Conservation (phyloP, 805 yeast genomes). For the Yamadazyma laniorum region DNA sequence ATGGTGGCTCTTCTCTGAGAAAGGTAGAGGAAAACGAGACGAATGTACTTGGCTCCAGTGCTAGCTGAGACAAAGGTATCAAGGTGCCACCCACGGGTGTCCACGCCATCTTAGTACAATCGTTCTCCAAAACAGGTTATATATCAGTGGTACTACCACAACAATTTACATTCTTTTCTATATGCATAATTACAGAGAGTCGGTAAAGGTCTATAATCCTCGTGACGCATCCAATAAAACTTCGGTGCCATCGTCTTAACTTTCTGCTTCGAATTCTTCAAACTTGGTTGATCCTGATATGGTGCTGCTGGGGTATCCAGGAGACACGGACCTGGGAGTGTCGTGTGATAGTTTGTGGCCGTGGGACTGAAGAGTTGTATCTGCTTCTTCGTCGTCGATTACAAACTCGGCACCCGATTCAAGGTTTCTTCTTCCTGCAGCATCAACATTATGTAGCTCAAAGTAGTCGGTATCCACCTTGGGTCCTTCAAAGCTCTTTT, state of each 20-base stretch:
- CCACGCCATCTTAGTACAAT: too few species aligned
- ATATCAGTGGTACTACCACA: too few species aligned
- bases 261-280: too few species aligned
- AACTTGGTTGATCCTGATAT: background rate
- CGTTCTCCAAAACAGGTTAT: too few species aligned
- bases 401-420: slow-evolving; percentile 11
- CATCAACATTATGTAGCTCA: slow-evolving; percentile 32
- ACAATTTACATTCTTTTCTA: too few species aligned
- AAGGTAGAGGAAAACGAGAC: too few species aligned
- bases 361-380: slow-evolving; percentile 5
- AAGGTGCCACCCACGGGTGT: too few species aligned
- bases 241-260: background rate
- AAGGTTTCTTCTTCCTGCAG: slow-evolving; percentile 15
- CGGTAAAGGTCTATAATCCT: background rate
- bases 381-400: slow-evolving; percentile 17
- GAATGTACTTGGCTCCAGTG: too few species aligned
- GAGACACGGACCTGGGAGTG: slow-evolving; percentile 12
- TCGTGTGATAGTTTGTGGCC: slow-evolving; percentile 4
- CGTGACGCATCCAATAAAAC: background rate
- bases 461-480: slow-evolving; percentile 45
- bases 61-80: too few species aligned
- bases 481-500: slow-evolving; percentile 62
- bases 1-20: too few species aligned
- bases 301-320: slow-evolving; percentile 1
- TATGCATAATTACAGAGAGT: too few species aligned